A percentile compares a stretch with the other conserved stretches of the same genome.
These are phyloP conservation scores for Thraustotheca clavata DNA, from an alignment of 352 stramenopile species.

Conservation along the genomic window DNA sequence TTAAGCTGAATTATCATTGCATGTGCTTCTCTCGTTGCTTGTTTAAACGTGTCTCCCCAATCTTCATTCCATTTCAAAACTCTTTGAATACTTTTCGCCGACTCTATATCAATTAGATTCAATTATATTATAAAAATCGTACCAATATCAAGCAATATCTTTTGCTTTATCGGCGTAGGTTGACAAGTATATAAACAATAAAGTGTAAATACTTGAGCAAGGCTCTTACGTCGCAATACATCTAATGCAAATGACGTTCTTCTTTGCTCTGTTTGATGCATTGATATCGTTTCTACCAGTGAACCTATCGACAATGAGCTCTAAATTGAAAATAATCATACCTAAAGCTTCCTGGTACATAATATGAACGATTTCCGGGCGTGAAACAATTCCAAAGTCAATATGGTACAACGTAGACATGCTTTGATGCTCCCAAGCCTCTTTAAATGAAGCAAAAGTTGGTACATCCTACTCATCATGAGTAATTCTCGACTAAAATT, in stretches of 20 bases:
- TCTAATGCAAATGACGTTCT: background rate
- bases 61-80: background rate
- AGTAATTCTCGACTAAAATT: background rate
- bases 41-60: background rate
- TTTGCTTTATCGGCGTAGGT: slow-evolving; percentile 1
- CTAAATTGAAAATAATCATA: background rate
- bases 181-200: slow-evolving; percentile 11
- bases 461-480: background rate
- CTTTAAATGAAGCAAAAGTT: slow-evolving; percentile 7
- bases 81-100: background rate
- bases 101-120: slow-evolving; percentile 1
- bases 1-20: background rate
- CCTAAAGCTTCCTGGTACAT: slow-evolving; percentile 13
- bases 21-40: background rate
- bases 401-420: slow-evolving; percentile 13
- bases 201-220: background rate
- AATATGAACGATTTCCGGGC: slow-evolving; percentile 13
- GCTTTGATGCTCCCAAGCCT: background rate
- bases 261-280: background rate
- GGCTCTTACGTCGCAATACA: background rate
- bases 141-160: slow-evolving; percentile 17
- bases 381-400: slow-evolving; percentile 14
- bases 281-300: background rate
- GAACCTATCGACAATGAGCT: background rate
- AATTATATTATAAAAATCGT: background rate